A percentile compares a stretch with the other conserved stretches of the same genome.
Conservation (phyloP, 2,329 filamentous ascomycete species). For the Hymenoscyphus fraxineus region DNA sequence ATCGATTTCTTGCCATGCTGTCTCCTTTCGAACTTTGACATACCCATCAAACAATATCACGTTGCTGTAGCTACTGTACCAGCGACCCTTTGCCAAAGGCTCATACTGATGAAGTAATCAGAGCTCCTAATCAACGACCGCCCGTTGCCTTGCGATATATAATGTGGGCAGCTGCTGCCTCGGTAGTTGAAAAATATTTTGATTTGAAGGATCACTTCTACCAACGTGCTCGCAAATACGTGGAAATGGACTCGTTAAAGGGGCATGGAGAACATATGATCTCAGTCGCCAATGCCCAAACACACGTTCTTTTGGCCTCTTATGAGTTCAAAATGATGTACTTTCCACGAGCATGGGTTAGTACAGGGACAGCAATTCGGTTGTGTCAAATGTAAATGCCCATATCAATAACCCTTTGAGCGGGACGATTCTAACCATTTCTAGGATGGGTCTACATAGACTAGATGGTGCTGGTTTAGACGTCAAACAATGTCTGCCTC, state of each 20-base stretch:
- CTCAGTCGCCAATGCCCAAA: conserved; percentile 79
- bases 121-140: conserved; percentile 77
- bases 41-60: not conserved
- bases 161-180: conserved; percentile 93
- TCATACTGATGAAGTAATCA: conserved; percentile 30
- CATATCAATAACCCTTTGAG: conserved; percentile 34
- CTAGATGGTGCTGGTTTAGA: conserved; percentile 79
- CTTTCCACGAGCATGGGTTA: conserved; percentile 94
- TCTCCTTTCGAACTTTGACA: not conserved
- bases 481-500: conserved; percentile 86
- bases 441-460: conserved; percentile 87
- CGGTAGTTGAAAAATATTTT: conserved; percentile 75
- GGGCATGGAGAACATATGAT: conserved; percentile 88
- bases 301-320: conserved; percentile 71
- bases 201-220: conserved; percentile 86
- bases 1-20: not conserved
- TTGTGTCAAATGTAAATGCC: conserved; percentile 71
- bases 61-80: not conserved
- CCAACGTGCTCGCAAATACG: conserved; percentile 80
- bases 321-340: conserved; percentile 99
- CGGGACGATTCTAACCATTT: conserved; percentile 48
- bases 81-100: conserved; percentile 12
- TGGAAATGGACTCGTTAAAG: conserved; percentile 85
- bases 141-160: conserved; percentile 87
- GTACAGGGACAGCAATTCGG: conserved; percentile 75